phyloP scores from a whole-genome alignment of 306 rosid species.

The Mimosa pudica region DNA sequence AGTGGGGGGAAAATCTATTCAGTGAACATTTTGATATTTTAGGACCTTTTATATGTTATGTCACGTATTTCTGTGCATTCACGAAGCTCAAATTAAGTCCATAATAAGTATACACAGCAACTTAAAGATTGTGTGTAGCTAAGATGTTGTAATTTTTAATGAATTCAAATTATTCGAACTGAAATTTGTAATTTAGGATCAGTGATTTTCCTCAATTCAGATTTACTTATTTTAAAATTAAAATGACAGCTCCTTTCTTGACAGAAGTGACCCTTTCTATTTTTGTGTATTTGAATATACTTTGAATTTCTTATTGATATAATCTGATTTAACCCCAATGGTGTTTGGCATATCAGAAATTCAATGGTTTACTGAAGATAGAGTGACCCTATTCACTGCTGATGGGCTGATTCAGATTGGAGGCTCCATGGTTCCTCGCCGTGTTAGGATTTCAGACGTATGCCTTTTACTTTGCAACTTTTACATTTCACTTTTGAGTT shows the following conservation, averaged over 20 bases:
- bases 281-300: neutral
- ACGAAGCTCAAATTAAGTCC: neutral
- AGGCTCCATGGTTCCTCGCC: slow-evolving; percentile 82
- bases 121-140: neutral
- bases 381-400: slow-evolving; percentile 84
- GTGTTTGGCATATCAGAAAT: slow-evolving; percentile 62
- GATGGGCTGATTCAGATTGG: slow-evolving; percentile 95
- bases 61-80: neutral
- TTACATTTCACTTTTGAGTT: slow-evolving; percentile 7
- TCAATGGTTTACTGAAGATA: slow-evolving; percentile 81
- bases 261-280: neutral
- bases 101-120: neutral
- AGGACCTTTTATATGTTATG: neutral
- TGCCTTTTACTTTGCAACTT: slow-evolving; percentile 26
- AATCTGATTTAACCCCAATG: slow-evolving; percentile 5
- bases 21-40: neutral
- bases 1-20: neutral
- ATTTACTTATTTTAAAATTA: neutral
- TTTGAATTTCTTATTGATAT: neutral
- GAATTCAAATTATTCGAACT: neutral
- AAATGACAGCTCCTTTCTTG: neutral
- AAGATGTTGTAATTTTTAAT: slow-evolving; percentile 9
- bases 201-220: slow-evolving; percentile 1
- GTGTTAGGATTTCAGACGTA: slow-evolving; percentile 66
- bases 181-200: neutral